phyloP scores from a whole-genome alignment of 257 asterid genomes.

The Nicotiana undulata region DNA sequence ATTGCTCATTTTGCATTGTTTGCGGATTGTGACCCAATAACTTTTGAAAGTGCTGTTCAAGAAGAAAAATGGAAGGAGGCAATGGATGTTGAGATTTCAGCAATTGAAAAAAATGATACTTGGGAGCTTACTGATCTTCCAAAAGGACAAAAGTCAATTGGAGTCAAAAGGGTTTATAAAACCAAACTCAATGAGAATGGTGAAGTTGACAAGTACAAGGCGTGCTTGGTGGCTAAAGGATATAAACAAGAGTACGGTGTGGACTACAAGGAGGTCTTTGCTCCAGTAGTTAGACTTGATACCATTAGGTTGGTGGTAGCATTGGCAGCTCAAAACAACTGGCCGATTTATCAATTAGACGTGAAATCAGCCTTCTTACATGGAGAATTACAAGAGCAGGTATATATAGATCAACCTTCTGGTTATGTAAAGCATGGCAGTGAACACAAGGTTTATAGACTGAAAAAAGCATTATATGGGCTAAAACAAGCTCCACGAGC shows the following conservation, averaged over 20 bases:
- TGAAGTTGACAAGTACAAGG: conserved; percentile 1
- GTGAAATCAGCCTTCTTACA: conserved; percentile 1
- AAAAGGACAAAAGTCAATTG: neutral
- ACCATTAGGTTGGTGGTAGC: neutral
- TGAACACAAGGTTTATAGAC: neutral
- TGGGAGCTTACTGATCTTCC: neutral
- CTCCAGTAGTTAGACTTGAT: neutral
- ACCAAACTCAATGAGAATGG: neutral
- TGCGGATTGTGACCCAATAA: neutral
- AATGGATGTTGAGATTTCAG: neutral
- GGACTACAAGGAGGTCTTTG: neutral
- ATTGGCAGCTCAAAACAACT: neutral
- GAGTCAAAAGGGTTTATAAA: neutral
- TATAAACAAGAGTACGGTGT: neutral
- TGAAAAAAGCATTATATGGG: neutral
- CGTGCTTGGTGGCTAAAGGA: neutral
- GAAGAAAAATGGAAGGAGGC: neutral
- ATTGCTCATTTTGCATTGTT: neutral
- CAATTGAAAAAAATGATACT: neutral
- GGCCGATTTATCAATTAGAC: neutral
- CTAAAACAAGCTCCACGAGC: conserved; percentile 3
- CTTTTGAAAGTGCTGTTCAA: neutral
- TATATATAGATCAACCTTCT: neutral
- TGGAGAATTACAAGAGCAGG: neutral
- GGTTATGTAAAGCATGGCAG: neutral